phyloP scores from a whole-genome alignment of 2,329 filamentous ascomycete species.

The Phialophora macrospora region DNA sequence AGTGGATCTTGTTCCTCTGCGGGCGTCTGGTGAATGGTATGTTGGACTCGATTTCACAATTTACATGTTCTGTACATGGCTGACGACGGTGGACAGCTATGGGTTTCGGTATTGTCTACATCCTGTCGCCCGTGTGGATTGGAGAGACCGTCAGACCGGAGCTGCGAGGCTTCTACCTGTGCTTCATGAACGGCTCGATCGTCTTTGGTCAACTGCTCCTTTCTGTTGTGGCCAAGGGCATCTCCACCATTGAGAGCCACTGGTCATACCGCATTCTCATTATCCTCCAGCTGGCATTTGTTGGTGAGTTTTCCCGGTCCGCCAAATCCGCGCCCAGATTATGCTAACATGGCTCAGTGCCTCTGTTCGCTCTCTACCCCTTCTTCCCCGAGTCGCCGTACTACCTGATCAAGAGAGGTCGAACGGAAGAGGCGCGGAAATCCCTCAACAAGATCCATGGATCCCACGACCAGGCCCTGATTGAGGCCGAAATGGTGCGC shows the following conservation, averaged over 20 bases:
- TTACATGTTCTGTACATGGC: conserved; percentile 36
- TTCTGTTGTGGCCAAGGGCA: conserved; percentile 27
- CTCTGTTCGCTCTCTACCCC: neutral
- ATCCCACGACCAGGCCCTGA: neutral
- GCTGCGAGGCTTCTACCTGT: conserved; percentile 48
- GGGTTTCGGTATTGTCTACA: conserved; percentile 47
- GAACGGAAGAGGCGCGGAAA: conserved; percentile 5
- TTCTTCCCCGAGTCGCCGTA: conserved; percentile 15
- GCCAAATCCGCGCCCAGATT: no score
- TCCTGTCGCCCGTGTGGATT: conserved; percentile 48
- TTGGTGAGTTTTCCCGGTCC: no score
- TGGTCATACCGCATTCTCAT: conserved; percentile 33
- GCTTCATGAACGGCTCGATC: conserved; percentile 48
- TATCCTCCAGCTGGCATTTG: conserved; percentile 5
- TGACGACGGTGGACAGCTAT: conserved; percentile 42
- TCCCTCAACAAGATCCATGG: neutral
- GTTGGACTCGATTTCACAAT: neutral
- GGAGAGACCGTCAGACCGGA: conserved; percentile 47
- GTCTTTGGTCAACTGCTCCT: conserved; percentile 46
- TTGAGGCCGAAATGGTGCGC: neutral
- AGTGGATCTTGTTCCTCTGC: conserved; percentile 36
- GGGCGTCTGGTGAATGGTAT: no score
- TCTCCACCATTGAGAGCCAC: conserved; percentile 36
- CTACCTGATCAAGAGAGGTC: neutral
- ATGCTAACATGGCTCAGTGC: no score